These are phyloP conservation scores for Ustilago sp. DNA, from an alignment of 1,284 basidiomycete species.

Conservation along the genomic window DNA sequence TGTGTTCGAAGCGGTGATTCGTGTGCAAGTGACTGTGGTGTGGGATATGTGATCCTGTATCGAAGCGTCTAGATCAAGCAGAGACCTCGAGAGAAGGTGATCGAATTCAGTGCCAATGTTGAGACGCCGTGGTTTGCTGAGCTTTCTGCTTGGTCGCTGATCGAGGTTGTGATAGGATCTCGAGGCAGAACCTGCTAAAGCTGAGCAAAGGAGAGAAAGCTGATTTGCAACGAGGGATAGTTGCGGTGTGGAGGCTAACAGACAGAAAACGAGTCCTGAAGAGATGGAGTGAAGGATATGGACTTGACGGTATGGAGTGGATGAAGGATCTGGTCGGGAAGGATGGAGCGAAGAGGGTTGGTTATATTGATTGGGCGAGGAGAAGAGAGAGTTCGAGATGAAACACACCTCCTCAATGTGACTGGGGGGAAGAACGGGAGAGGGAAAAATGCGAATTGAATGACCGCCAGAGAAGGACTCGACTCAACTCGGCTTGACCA, in stretches of 20 bases:
- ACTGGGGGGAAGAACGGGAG: too few relatives aligned
- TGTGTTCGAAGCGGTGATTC: not conserved
- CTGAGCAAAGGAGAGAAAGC: not conserved
- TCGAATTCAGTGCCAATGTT: not conserved
- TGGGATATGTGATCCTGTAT: not conserved
- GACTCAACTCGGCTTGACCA: too few relatives aligned
- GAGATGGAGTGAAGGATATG: not conserved
- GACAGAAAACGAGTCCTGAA: not conserved
- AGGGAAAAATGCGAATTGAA: too few relatives aligned
- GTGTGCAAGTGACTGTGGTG: not conserved
- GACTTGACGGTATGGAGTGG: not conserved
- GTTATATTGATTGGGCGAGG: slow-evolving; percentile 18
- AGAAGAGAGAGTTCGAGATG: slow-evolving; percentile 5
- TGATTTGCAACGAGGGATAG: not conserved
- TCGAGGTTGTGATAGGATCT: not conserved
- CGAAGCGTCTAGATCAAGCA: not conserved
- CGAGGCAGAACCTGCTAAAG: not conserved
- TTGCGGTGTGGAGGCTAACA: not conserved
- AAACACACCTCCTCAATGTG: too few relatives aligned
- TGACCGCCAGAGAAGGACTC: too few relatives aligned
- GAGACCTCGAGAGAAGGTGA: not conserved
- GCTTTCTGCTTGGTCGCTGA: not conserved
- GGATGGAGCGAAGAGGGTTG: not conserved
- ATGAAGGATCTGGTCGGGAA: not conserved
- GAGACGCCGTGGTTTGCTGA: not conserved